A percentile compares a stretch with the other conserved stretches of the same genome.
phyloP scores from a whole-genome alignment of 352 stramenopile genomes.

The Blastocystis sp. region DNA sequence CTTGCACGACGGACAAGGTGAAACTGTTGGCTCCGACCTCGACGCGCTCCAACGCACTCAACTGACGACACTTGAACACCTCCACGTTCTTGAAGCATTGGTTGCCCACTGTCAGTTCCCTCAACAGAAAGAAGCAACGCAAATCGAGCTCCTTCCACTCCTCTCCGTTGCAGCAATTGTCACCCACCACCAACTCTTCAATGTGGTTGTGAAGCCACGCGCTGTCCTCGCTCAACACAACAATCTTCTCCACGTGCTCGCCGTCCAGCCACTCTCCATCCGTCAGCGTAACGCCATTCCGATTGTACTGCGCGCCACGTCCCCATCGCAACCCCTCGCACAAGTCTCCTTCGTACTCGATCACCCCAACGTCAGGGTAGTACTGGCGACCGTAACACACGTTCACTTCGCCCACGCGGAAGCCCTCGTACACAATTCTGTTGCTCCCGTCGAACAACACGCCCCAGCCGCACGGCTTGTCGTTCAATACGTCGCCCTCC shows the following conservation, averaged over 20 bases:
- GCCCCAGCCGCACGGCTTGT: conserved; percentile 11
- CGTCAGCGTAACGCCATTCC: neutral
- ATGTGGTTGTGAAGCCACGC: no score
- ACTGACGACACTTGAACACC: neutral
- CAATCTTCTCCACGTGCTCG: neutral
- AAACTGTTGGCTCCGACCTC: neutral
- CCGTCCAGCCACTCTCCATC: neutral
- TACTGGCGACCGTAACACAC: conserved; percentile 31
- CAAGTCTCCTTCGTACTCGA: neutral
- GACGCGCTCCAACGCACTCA: neutral
- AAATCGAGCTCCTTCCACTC: neutral
- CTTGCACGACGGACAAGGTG: neutral
- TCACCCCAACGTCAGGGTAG: no score
- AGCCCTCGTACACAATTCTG: conserved; percentile 14
- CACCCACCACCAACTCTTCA: neutral
- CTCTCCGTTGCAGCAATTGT: neutral
- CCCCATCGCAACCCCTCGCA: neutral
- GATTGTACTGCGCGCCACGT: neutral
- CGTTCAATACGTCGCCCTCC: neutral
- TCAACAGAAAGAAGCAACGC: neutral
- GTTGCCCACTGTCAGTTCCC: neutral
- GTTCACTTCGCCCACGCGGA: neutral
- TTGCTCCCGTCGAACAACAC: conserved; percentile 16
- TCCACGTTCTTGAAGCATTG: neutral
- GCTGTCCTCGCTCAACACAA: no score